These are phyloP conservation scores for Aspergillus thermomutatus DNA, from an alignment of 2,329 filamentous ascomycete genomes.

Conservation along the genomic window DNA sequence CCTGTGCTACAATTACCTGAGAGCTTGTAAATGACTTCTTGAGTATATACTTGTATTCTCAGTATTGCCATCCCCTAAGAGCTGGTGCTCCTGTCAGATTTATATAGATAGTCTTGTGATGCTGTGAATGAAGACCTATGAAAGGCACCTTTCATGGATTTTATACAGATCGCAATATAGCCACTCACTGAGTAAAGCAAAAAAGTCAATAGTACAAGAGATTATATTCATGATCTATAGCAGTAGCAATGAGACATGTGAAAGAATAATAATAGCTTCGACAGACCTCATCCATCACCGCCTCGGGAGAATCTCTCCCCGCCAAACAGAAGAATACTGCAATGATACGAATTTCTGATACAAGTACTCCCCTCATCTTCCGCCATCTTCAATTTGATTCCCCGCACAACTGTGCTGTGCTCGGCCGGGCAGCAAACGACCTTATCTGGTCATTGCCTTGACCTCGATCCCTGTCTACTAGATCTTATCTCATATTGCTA, in stretches of 20 bases:
- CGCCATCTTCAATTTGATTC: conserved; percentile 11
- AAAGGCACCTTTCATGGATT: background rate
- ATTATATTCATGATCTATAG: background rate
- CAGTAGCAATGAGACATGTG: background rate
- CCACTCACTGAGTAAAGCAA: background rate
- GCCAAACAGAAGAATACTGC: background rate
- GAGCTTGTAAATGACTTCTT: background rate
- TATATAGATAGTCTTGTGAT: background rate
- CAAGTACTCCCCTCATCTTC: conserved; percentile 1
- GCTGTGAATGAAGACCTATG: background rate
- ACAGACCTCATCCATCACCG: background rate
- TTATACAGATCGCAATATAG: background rate
- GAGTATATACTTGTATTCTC: background rate
- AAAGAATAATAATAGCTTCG: background rate
- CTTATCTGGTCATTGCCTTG: background rate
- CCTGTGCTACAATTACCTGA: background rate
- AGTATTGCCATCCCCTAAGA: background rate
- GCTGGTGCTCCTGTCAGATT: background rate
- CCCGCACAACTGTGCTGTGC: conserved; percentile 25
- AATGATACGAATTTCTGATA: background rate
- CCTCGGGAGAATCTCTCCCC: background rate
- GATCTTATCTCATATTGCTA: background rate
- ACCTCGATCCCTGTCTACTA: background rate
- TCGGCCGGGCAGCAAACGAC: conserved; percentile 21
- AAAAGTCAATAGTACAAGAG: background rate